phyloP scores from a whole-genome alignment of 192 early-diverging fungal genomes.

The Irineochytrium annulatum region DNA sequence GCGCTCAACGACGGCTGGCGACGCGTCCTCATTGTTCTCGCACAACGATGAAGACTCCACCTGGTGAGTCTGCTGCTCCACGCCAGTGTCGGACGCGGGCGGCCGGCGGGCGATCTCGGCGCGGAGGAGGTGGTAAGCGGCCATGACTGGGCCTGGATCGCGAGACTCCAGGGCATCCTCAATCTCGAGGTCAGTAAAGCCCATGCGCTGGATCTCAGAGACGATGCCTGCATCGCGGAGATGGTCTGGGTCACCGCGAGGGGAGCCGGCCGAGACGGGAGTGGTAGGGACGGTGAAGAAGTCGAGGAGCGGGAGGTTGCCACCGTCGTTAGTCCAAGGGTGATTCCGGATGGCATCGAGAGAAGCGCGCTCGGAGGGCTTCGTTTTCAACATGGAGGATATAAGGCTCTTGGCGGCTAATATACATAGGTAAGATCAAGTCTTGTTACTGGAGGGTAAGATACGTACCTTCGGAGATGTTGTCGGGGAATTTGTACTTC shows the following conservation, averaged over 20 bases:
- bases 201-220: conserved; percentile 6
- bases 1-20: too few species aligned
- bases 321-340: conserved; percentile 30
- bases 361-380: conserved; percentile 22
- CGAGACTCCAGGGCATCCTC: conserved; percentile 13
- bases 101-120: too few species aligned
- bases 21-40: too few species aligned
- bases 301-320: conserved; percentile 19
- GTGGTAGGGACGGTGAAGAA: conserved; percentile 11
- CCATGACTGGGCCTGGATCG: conserved; percentile 24
- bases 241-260: conserved; percentile 10
- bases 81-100: too few species aligned
- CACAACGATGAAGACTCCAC: too few species aligned
- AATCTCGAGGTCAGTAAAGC: conserved; percentile 17
- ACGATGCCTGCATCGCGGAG: conserved; percentile 2
- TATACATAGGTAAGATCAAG: neutral
- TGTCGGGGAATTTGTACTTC: conserved; percentile 33
- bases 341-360: conserved; percentile 25
- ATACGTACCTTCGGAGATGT: conserved; percentile 30
- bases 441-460: conserved; percentile 13
- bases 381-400: conserved; percentile 26
- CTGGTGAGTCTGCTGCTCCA: too few species aligned
- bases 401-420: conserved; percentile 33
- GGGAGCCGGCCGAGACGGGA: neutral
- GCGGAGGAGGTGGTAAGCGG: conserved; percentile 21